phyloP scores from a whole-genome alignment of 495 filamentous ascomycete species.

The Trichocladium antarcticum region DNA sequence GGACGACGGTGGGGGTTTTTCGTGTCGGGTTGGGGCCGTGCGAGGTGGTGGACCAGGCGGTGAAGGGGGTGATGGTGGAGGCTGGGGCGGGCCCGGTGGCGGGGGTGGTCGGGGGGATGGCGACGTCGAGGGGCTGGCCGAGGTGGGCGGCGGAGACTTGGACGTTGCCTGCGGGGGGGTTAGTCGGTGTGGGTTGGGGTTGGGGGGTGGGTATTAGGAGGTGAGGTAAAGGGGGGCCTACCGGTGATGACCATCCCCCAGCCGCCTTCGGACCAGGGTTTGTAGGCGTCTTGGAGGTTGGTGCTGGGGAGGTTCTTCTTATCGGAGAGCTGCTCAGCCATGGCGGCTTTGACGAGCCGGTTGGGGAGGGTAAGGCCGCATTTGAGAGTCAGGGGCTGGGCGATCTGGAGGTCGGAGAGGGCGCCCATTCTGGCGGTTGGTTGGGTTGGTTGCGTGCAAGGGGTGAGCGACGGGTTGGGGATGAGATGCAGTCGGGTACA shows the following conservation, averaged over 20 bases:
- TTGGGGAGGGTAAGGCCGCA: constrained; percentile 30
- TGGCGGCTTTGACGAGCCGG: constrained; percentile 33
- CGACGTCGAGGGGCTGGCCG: constrained; percentile 33
- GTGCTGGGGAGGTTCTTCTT: constrained; percentile 38
- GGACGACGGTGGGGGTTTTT: constrained; percentile 39
- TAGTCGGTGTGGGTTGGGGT: not conserved
- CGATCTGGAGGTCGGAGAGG: constrained; percentile 11
- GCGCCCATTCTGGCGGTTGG: not conserved
- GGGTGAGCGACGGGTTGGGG: too few species aligned
- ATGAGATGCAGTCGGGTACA: too few species aligned
- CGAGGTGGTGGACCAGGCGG: constrained; percentile 38
- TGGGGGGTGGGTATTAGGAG: too few species aligned
- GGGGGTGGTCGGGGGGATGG: constrained; percentile 26
- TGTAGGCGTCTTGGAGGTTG: constrained; percentile 40
- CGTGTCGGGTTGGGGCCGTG: too few species aligned
- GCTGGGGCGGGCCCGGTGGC: constrained; percentile 13
- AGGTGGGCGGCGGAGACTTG: constrained; percentile 46
- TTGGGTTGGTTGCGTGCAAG: too few species aligned
- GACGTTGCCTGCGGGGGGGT: constrained; percentile 29
- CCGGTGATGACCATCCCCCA: constrained; percentile 35
- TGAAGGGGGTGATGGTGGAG: constrained; percentile 31
- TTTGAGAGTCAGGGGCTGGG: constrained; percentile 34
- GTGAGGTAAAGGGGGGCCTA: not conserved
- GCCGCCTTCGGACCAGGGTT: constrained; percentile 43
- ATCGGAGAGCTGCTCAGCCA: constrained; percentile 32